Conservation (phyloP, 257 asterid genomes). For the Solanum tarapatanum region DNA sequence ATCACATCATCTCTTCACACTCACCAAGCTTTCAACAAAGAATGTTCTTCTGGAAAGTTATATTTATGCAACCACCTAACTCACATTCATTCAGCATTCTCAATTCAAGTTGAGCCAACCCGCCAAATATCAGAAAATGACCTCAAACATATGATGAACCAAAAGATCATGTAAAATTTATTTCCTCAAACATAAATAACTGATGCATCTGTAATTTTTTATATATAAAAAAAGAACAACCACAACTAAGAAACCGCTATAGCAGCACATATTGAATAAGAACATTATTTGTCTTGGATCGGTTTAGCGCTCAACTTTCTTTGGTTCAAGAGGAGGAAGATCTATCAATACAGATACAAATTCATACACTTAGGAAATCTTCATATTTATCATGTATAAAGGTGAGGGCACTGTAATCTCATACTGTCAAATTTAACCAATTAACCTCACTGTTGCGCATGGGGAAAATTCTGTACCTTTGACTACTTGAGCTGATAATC, state of each 20-base stretch:
- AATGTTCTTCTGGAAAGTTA: not conserved
- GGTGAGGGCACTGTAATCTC: not conserved
- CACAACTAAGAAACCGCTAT: not conserved
- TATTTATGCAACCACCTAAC: not conserved
- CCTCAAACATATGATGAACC: not conserved
- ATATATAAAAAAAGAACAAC: not conserved
- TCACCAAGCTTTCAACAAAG: not conserved
- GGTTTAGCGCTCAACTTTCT: not conserved
- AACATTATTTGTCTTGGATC: not conserved
- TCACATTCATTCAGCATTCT: not conserved
- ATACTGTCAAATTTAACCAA: not conserved
- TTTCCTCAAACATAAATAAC: not conserved
- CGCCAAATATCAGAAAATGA: not conserved
- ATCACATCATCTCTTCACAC: not conserved
- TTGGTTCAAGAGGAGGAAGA: not conserved
- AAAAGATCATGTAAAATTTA: not conserved
- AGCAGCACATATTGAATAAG: not conserved
- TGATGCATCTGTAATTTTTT: not conserved
- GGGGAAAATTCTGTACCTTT: slow-evolving; percentile 15
- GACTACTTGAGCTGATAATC: not conserved
- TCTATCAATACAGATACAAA: not conserved
- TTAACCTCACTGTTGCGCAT: not conserved
- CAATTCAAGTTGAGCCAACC: not conserved
- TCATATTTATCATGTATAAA: not conserved
- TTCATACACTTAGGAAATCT: not conserved